Conservation (phyloP, 345 rosid species). For the Gossypium longicalyx region DNA sequence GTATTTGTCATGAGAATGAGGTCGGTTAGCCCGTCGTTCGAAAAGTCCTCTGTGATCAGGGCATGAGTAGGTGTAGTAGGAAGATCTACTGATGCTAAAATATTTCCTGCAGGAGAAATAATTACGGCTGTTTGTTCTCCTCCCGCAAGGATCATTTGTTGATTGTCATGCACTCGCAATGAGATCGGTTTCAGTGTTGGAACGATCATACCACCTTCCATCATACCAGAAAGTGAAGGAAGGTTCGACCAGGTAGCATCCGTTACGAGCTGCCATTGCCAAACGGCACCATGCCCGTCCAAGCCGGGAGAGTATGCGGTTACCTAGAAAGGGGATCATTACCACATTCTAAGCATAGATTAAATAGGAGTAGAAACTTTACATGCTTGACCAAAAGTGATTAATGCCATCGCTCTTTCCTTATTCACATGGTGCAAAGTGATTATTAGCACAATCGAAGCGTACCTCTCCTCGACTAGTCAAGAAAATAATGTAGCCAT, state of each 20-base stretch:
- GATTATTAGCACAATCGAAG: neutral
- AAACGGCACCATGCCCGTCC: slow-evolving; percentile 69
- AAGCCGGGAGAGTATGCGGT: slow-evolving; percentile 81
- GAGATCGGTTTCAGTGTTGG: slow-evolving; percentile 83
- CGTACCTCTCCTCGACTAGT: slow-evolving; percentile 98
- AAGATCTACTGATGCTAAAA: slow-evolving; percentile 63
- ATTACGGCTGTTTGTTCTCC: slow-evolving; percentile 87
- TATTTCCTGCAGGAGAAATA: slow-evolving; percentile 86
- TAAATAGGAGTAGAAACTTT: neutral
- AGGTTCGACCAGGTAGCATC: slow-evolving; percentile 96
- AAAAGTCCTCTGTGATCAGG: slow-evolving; percentile 77
- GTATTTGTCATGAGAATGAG: slow-evolving; percentile 81
- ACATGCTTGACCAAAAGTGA: neutral
- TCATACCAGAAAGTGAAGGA: slow-evolving; percentile 86
- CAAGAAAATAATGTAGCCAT: slow-evolving; percentile 86
- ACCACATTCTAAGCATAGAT: neutral
- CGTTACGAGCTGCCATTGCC: slow-evolving; percentile 80
- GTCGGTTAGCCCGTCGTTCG: slow-evolving; percentile 86
- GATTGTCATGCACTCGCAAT: slow-evolving; percentile 66
- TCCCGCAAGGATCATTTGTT: slow-evolving; percentile 85
- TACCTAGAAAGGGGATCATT: slow-evolving; percentile 44
- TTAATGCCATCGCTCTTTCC: neutral
- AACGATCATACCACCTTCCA: slow-evolving; percentile 63
- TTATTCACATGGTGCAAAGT: neutral
- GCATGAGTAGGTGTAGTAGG: slow-evolving; percentile 88